Evolutionary conservation across 2,329 filamentous ascomycete genomes (phyloP), one percentile per base, ranked within the genome.

Genomic region (Bimuria novae-zelandiae): DNA sequence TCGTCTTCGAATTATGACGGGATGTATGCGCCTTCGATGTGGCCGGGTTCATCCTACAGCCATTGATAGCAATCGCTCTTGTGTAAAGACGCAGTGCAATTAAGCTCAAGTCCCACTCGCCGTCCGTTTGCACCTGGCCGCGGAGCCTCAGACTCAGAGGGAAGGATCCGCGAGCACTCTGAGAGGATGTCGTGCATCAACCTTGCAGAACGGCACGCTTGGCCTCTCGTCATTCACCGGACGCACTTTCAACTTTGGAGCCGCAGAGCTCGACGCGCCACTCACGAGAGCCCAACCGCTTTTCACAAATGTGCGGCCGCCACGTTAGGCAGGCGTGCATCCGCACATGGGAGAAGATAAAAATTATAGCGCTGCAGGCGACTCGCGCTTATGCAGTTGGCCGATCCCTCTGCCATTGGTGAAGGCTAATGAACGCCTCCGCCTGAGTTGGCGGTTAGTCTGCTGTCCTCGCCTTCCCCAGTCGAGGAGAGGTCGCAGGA

Each of bases 31-130:
- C 27, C 6, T 19, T 21, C 12, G n/a, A 23, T n/a, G 14, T 42
- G 39, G 29, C 14, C 22, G 12, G 5, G 14, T 27, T 27, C 22
- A 4, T 17, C 23, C 12, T 23, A 42, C 36, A 36, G 23, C 19
- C n/a, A n/a, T n/a, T n/a, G n/a, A n/a, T n/a, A n/a, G n/a, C n/a
- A n/a, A n/a, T n/a, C n/a, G n/a, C n/a, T n/a, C n/a, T n/a, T n/a
- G n/a, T 12, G 23, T 21, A 32, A 23, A 19, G 54, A 54, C 51
- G 62, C 61, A 60, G 65, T 68, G 52, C 57, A 61, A 67, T 63
- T 68, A 68, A 68, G 65, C 65, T 67, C 65, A 63, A 60, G 64
- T 64, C 65, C 65, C 64, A 66, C 63, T 60, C 60, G 57, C 61
- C 61, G 32, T 47, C n/a, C n/a, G n/a, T 17, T 47, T 16, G 10